Base-by-base conservation (phyloP, 345 rosid genomes). In the Mangifera indica region DNA sequence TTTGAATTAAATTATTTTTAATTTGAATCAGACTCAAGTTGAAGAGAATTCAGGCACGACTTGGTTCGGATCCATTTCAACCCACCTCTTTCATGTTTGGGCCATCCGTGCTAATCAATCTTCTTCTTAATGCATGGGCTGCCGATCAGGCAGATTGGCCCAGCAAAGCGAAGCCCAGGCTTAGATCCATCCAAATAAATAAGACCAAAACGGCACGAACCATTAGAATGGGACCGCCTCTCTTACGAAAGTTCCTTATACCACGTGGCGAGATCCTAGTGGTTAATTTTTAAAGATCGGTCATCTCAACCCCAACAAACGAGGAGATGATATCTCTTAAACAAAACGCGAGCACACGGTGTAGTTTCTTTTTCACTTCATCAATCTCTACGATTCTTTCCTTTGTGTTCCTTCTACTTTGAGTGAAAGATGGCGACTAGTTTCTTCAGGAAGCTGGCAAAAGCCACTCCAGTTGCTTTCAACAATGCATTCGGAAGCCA, bases 391-490 rank as follows among this genome's bases (percentile, higher is more conserved):
- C 22, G 12, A 15, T 20, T 24, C 52, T 52, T 56, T n/a, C 26
- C 58, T 69, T 44, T 65, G 66, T 10, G 14, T 45, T 49, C 49
- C 67, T 48, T 8, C 20, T 51, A 2, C 8, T 45, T 0, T 22
- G 10, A 56, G 34, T 25, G 62, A 45, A 54, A 76, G 54, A 90
- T 91, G 96, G 91, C 90, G 2, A 67, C 88, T 20, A 73, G 81
- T 24, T 82, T 87, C 81, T 88, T 91, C 79, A 86, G 84, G 74
- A 81, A 88, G 61, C 83, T 91, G 59, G 84, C 84, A 11, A 87
- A 54, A 66, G 79, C 90, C 62, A 53, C 79, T 34, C 83, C 93
- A 24, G 46, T 82, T 22, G 63, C 84, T 42, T 68, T 84, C 63
- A 74, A 81, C 49, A 61, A 40, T 46, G 77, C 91, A 29, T 81